These are phyloP conservation scores for Ogataea siamensis DNA, from an alignment of 805 yeast species.

Conservation along the genomic window DNA sequence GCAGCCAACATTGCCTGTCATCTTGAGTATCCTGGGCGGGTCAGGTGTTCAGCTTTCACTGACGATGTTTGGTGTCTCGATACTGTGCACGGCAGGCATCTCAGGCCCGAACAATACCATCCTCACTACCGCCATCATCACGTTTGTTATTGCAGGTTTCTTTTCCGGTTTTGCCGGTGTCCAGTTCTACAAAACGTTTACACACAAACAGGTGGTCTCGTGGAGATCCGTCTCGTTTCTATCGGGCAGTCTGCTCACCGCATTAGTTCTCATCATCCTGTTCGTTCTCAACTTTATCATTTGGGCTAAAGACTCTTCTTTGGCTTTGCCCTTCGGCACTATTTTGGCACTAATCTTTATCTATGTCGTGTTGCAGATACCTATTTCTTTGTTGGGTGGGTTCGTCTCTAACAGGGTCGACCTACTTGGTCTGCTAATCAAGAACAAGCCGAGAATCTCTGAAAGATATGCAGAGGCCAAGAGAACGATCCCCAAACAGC, in stretches of 20 bases:
- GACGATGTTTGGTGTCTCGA: constrained; percentile 59
- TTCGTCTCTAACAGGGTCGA: constrained; percentile 33
- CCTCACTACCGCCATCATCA: constrained; percentile 54
- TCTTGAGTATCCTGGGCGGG: constrained; percentile 59
- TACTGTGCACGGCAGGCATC: constrained; percentile 55
- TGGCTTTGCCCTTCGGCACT: constrained; percentile 77
- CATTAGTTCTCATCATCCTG: constrained; percentile 45
- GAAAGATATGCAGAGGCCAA: constrained; percentile 6
- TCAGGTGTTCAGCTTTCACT: constrained; percentile 74
- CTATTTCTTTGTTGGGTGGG: constrained; percentile 76
- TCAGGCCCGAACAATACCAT: constrained; percentile 65
- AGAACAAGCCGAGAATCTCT: constrained; percentile 13
- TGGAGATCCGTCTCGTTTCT: constrained; percentile 41
- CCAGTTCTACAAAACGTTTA: constrained; percentile 55
- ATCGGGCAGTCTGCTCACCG: constrained; percentile 51
- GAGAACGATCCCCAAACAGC: constrained; percentile 36
- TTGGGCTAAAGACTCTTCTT: constrained; percentile 73
- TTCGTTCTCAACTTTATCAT: constrained; percentile 63
- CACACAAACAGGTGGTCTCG: constrained; percentile 39
- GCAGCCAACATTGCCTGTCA: constrained; percentile 46
- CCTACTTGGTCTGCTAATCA: constrained; percentile 18
- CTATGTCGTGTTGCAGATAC: constrained; percentile 67
- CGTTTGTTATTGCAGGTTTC: constrained; percentile 68
- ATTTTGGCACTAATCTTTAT: constrained; percentile 56
- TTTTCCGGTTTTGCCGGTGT: constrained; percentile 74